Percentiles rank a stretch among this genome's conserved stretches.
These are phyloP conservation scores for Aulographum hederae DNA, from an alignment of 2,329 filamentous ascomycete species.

Conservation along the genomic window DNA sequence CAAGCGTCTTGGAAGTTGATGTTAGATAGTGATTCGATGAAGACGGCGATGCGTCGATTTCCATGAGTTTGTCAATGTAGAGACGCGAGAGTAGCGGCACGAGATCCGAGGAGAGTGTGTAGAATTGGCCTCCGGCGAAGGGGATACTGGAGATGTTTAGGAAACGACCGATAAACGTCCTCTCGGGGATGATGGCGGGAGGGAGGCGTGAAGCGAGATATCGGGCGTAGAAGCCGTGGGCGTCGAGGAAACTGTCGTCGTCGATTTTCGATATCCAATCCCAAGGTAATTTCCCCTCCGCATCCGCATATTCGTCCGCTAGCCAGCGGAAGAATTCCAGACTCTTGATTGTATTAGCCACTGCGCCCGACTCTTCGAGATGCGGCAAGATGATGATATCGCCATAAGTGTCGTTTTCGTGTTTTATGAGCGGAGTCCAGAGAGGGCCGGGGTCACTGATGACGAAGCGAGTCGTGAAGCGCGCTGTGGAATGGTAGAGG, in stretches of 20 bases:
- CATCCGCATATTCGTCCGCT: slow-evolving; percentile 14
- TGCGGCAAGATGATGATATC: slow-evolving; percentile 17
- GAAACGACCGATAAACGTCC: too few species aligned
- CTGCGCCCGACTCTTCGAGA: slow-evolving; percentile 13
- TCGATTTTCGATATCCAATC: slow-evolving; percentile 17
- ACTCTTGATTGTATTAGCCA: slow-evolving; percentile 17
- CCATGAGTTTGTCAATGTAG: too few species aligned
- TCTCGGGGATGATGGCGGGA: slow-evolving; percentile 8
- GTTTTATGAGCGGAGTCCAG: slow-evolving; percentile 11
- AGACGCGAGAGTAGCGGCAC: slow-evolving; percentile 11
- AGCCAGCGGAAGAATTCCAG: slow-evolving; percentile 17
- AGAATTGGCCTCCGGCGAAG: slow-evolving; percentile 17
- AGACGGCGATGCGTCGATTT: too few species aligned
- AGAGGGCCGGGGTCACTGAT: slow-evolving; percentile 13
- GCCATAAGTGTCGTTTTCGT: slow-evolving; percentile 17
- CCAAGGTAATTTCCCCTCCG: slow-evolving; percentile 8
- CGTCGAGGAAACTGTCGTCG: slow-evolving; percentile 16
- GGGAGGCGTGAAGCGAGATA: slow-evolving; percentile 14
- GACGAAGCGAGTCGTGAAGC: slow-evolving; percentile 15
- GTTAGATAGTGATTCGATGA: too few species aligned
- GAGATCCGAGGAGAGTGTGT: slow-evolving; percentile 17
- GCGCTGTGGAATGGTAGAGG: slow-evolving; percentile 11
- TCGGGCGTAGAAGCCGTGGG: slow-evolving; percentile 14
- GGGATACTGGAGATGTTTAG: too few species aligned
- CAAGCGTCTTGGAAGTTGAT: too few species aligned